These are phyloP conservation scores for Sherardia arvensis DNA, from an alignment of 257 asterid species.

Conservation along the genomic window DNA sequence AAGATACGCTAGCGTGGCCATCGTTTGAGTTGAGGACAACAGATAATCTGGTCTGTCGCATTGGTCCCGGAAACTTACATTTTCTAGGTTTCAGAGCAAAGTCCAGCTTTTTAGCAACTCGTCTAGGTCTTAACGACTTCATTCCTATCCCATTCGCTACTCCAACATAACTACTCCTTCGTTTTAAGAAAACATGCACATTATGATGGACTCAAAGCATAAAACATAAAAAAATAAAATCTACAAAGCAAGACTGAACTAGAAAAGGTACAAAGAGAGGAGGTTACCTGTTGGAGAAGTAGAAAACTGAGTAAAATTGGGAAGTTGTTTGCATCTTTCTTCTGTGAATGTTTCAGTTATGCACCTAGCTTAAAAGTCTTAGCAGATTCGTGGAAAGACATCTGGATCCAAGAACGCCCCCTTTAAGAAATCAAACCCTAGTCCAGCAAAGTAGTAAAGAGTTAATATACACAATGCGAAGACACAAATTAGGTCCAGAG, in stretches of 20 bases:
- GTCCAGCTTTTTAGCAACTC: slow-evolving; percentile 21
- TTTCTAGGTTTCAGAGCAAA: slow-evolving; percentile 23
- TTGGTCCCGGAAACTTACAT: slow-evolving; percentile 22
- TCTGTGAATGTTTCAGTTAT: neutral
- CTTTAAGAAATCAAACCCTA: neutral
- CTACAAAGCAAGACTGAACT: neutral
- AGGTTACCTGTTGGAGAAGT: slow-evolving; percentile 37
- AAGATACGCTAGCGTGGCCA: slow-evolving; percentile 38
- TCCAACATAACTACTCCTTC: slow-evolving; percentile 34
- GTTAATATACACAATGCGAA: neutral
- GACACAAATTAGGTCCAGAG: neutral
- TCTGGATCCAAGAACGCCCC: neutral
- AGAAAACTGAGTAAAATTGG: slow-evolving; percentile 39
- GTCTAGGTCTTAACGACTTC: slow-evolving; percentile 19
- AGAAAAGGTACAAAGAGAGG: neutral
- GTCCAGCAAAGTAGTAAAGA: neutral
- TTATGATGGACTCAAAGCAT: neutral
- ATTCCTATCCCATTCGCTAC: slow-evolving; percentile 15
- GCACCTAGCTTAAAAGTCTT: neutral
- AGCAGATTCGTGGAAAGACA: neutral
- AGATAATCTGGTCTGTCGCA: slow-evolving; percentile 19
- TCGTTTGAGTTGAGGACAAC: slow-evolving; percentile 39
- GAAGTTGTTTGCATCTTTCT: slow-evolving; percentile 44
- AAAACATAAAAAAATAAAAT: neutral
- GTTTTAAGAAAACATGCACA: slow-evolving; percentile 8